Percentiles rank a stretch among this genome's conserved stretches.
Conservation (phyloP, 2,329 filamentous ascomycete genomes). For the Reticulascus tulasneorum region DNA sequence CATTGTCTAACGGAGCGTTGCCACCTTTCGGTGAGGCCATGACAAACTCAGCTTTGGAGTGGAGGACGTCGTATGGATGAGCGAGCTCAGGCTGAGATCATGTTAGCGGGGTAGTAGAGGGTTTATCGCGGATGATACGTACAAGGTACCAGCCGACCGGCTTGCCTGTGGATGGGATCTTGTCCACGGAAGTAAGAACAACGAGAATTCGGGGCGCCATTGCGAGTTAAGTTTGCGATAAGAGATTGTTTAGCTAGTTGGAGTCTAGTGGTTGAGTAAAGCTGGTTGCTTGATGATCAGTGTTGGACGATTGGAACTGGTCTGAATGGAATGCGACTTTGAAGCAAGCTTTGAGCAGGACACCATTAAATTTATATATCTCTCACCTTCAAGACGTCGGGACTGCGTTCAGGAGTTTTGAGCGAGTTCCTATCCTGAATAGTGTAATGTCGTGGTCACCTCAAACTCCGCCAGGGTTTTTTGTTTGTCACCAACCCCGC, state of each 20-base stretch:
- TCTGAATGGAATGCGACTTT: background rate
- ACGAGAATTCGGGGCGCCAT: slow-evolving; percentile 58
- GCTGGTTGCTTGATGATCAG: background rate
- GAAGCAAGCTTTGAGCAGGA: too few species aligned
- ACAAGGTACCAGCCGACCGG: slow-evolving; percentile 71
- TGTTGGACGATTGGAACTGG: background rate
- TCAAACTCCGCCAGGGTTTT: too few species aligned
- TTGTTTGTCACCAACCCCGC: too few species aligned
- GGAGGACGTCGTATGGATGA: slow-evolving; percentile 59
- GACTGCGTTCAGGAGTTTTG: too few species aligned
- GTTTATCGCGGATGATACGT: slow-evolving; percentile 16
- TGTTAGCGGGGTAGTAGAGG: slow-evolving; percentile 5
- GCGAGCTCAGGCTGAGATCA: slow-evolving; percentile 61
- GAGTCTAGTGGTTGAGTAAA: too few species aligned
- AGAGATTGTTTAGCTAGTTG: too few species aligned
- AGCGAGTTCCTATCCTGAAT: too few species aligned
- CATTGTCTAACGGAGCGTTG: slow-evolving; percentile 56
- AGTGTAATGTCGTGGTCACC: too few species aligned
- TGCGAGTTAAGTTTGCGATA: too few species aligned
- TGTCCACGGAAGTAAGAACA: slow-evolving; percentile 62
- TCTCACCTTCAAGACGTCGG: too few species aligned
- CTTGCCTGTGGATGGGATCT: slow-evolving; percentile 44
- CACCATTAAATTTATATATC: too few species aligned
- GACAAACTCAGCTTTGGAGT: slow-evolving; percentile 47
- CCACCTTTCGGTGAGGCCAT: slow-evolving; percentile 62